Conservation (phyloP, 345 rosid genomes). For the Noccaea caerulescens region DNA sequence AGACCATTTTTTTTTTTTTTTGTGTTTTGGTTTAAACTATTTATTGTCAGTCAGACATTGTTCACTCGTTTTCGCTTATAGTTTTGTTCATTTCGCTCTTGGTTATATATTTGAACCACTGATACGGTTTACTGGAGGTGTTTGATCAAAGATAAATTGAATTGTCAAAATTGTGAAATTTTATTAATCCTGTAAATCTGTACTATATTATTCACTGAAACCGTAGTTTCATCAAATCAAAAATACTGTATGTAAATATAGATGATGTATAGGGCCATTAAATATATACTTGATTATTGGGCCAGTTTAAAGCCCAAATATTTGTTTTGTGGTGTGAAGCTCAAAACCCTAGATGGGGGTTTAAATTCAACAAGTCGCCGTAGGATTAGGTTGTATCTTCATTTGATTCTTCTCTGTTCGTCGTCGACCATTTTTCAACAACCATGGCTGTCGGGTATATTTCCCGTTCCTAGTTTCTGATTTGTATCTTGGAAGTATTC, state of each 20-base stretch:
- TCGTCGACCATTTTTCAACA: slow-evolving; percentile 32
- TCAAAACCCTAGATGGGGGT: slow-evolving; percentile 35
- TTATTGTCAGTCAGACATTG: slow-evolving; percentile 10
- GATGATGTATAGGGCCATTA: too few relatives aligned
- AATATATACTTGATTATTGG: not conserved
- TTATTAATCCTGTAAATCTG: not conserved
- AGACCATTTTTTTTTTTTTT: not conserved
- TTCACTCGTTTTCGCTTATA: slow-evolving; percentile 3
- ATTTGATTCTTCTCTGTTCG: not conserved
- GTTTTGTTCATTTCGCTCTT: slow-evolving; percentile 6
- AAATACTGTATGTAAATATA: too few relatives aligned
- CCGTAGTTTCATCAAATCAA: too few relatives aligned
- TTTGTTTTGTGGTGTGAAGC: not conserved
- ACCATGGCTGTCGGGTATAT: slow-evolving; percentile 48
- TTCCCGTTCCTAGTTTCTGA: not conserved
- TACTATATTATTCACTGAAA: too few relatives aligned
- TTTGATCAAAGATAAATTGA: slow-evolving; percentile 2
- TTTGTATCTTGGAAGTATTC: not conserved
- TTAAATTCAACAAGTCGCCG: slow-evolving; percentile 40
- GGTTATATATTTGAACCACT: not conserved
- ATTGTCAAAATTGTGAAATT: not conserved
- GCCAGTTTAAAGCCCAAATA: slow-evolving; percentile 13
- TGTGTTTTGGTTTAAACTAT: not conserved
- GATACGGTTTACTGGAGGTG: slow-evolving; percentile 3
- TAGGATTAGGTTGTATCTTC: slow-evolving; percentile 14